These are phyloP conservation scores for Diaporthe citriasiana DNA, from an alignment of 2,329 filamentous ascomycete genomes.

Conservation along the genomic window DNA sequence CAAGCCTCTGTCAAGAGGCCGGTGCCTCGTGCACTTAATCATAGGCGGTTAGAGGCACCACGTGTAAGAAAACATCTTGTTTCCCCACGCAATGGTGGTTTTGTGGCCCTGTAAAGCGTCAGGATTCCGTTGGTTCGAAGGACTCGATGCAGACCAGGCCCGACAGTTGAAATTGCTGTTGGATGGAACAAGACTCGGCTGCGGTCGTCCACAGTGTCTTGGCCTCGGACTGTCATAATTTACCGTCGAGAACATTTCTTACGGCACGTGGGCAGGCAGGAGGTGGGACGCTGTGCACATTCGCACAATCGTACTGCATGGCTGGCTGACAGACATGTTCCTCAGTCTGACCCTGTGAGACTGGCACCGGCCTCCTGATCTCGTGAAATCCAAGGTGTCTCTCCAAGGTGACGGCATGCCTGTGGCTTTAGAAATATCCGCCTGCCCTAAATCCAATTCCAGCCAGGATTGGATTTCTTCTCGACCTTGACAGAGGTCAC, in stretches of 20 bases:
- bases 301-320: not conserved
- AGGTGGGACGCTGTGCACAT: not conserved
- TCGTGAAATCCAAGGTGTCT: not conserved
- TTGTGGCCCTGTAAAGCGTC: not conserved
- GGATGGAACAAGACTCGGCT: not conserved
- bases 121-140: not conserved
- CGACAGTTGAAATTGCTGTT: not conserved
- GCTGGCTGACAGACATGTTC: too few relatives aligned
- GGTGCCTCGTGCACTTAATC: conserved; percentile 6
- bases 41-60: not conserved
- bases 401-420: not conserved
- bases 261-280: not conserved
- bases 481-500: conserved; percentile 11
- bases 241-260: not conserved
- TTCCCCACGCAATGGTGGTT: not conserved
- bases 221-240: not conserved
- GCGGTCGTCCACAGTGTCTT: not conserved
- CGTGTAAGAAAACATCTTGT: not conserved
- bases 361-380: not conserved
- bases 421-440: conserved; percentile 6
- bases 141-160: not conserved
- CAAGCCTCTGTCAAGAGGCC: conserved; percentile 16
- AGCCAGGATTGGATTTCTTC: not conserved
- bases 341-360: not conserved
- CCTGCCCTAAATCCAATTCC: conserved; percentile 5